Evolutionary conservation across 1,284 basidiomycete species (phyloP), one percentile per base, ranked within the genome.

Genomic region (Porodaedalea pini): DNA sequence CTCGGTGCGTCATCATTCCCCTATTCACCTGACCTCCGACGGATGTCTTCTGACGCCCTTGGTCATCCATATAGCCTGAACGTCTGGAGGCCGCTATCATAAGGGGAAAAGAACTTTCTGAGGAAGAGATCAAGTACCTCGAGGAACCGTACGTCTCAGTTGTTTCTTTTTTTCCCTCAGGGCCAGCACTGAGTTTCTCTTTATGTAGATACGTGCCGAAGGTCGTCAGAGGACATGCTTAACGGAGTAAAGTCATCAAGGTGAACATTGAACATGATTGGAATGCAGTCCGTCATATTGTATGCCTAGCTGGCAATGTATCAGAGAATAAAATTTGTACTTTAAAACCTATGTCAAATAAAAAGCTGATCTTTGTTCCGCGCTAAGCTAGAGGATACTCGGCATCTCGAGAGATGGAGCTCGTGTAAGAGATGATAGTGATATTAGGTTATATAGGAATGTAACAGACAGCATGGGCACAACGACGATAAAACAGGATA

Each of bases 61-160:
- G 36, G 19, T 37, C n/a, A 10, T 34, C n/a, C n/a, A n/a, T 21
- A 15, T 39, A 61, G 60, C 39, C 50, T 29, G 52, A 59, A 23
- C 56, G 60, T 15, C 57, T 61, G 7, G 60, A 61, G 23, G 45
- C 39, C 6, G 41, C 51, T 19, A 61, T 61, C 29, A 56, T 61
- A 7, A 43, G 50, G 8, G 54, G 56, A 4, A 62, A 61, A 34
- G 59, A 44, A 44, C 49, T 65, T 4, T 59, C 61, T 1, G 59
- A 60, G n/a, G 62, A 63, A 23, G 64, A 65, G 47, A 55, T 59
- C n/a, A 63, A 65, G 32, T 65, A 62, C 39, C 55, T 65, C 32
- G 64, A 65, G 47, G 64, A 63, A 54, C 58, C 57, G 51, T 63
- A 58, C 23, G 58, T 55, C 25, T 32, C 29, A 15, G 10, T 51